These are phyloP conservation scores for Penicillium decumbens DNA, from an alignment of 2,329 filamentous ascomycete species.

Conservation along the genomic window DNA sequence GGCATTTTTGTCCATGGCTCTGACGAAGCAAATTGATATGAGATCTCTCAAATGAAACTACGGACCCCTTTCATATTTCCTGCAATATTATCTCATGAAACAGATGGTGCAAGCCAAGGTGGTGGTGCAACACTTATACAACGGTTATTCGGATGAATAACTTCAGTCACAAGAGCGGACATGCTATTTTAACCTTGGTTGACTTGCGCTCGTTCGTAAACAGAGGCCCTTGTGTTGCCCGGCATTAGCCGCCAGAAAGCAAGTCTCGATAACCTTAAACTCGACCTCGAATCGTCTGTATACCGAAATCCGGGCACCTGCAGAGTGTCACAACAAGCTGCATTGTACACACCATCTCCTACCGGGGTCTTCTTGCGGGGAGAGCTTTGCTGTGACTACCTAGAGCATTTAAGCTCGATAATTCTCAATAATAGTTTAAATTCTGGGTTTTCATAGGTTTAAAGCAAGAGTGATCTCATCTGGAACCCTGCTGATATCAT, in stretches of 20 bases:
- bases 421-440: background rate
- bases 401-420: background rate
- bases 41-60: background rate
- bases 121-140: background rate
- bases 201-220: background rate
- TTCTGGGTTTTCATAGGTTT: background rate
- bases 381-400: background rate
- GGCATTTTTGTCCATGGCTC: background rate
- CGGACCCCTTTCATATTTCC: background rate
- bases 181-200: background rate
- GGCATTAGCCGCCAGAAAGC: background rate
- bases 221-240: background rate
- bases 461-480: slow-evolving; percentile 1
- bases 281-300: background rate
- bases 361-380: slow-evolving; percentile 6
- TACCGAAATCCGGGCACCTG: slow-evolving; percentile 1
- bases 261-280: background rate
- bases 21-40: background rate
- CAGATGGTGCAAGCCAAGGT: background rate
- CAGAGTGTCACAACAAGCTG: slow-evolving; percentile 7
- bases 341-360: background rate
- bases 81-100: background rate
- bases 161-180: background rate
- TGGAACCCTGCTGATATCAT: slow-evolving; percentile 1
- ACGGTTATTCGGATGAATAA: background rate